Conservation (phyloP, 495 filamentous ascomycete species). For the Annulohypoxylon nitens region DNA sequence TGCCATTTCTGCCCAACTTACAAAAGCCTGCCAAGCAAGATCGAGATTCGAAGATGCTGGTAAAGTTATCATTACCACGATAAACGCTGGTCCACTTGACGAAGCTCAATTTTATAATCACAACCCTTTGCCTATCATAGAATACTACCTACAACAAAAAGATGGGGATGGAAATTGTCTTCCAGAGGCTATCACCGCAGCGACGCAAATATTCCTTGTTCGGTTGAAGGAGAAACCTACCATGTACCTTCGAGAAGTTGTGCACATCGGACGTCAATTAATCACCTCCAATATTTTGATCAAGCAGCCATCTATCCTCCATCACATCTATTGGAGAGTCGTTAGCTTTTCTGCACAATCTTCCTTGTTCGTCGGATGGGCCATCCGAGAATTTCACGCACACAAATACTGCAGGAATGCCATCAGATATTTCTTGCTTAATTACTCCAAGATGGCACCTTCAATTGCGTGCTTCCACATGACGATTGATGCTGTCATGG, state of each 20-base stretch:
- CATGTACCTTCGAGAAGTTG: constrained; percentile 23
- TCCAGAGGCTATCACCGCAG: constrained; percentile 38
- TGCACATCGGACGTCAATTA: constrained; percentile 50
- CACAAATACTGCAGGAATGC: constrained; percentile 49
- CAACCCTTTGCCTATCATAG: constrained; percentile 52
- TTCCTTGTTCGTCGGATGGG: constrained; percentile 43
- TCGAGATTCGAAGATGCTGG: constrained; percentile 50
- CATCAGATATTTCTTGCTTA: constrained; percentile 51
- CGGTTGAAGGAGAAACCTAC: constrained; percentile 48
- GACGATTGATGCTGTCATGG: constrained; percentile 48
- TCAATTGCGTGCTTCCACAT: constrained; percentile 27
- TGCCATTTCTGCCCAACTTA: constrained; percentile 54
- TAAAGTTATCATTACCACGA: constrained; percentile 49
- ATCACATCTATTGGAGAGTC: constrained; percentile 53
- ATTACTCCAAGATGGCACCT: constrained; percentile 50
- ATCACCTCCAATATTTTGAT: constrained; percentile 45
- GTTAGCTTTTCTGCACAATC: constrained; percentile 23
- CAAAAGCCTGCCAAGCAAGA: constrained; percentile 49
- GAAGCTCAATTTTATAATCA: constrained; percentile 54
- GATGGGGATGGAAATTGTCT: constrained; percentile 21
- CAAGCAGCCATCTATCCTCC: constrained; percentile 31
- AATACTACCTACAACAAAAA: constrained; percentile 43
- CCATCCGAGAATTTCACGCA: constrained; percentile 48
- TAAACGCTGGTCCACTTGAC: constrained; percentile 47
- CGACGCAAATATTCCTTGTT: constrained; percentile 54